Conservation (phyloP, 306 rosid genomes). For the Bauhinia variegata region DNA sequence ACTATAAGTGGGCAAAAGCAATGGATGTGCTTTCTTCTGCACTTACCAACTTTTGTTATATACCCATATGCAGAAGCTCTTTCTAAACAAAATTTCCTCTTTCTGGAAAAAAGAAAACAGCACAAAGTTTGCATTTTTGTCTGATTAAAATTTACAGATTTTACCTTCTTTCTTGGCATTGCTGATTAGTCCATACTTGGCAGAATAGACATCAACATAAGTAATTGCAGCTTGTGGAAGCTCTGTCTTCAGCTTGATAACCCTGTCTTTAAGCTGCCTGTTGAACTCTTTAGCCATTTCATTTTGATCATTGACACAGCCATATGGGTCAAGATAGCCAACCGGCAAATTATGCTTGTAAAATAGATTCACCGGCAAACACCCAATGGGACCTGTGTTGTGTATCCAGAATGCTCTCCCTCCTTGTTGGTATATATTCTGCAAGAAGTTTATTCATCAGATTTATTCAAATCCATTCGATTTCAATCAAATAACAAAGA, state of each 20-base stretch:
- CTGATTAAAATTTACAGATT: not conserved
- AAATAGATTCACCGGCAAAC: constrained; percentile 73
- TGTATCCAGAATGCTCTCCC: constrained; percentile 93
- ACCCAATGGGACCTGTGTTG: constrained; percentile 92
- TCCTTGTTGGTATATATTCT: constrained; percentile 70
- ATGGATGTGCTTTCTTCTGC: not conserved
- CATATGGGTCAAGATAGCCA: constrained; percentile 60
- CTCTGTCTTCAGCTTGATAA: constrained; percentile 71
- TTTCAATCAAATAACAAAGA: not conserved
- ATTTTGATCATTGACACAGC: constrained; percentile 77
- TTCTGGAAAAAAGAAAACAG: no score
- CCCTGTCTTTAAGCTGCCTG: constrained; percentile 63
- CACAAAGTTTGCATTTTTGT: not conserved
- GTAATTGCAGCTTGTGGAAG: constrained; percentile 85
- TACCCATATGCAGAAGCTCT: not conserved
- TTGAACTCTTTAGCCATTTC: constrained; percentile 75
- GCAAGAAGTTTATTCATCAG: constrained; percentile 14
- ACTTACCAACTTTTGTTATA: not conserved
- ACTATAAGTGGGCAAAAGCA: no score
- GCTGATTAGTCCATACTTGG: constrained; percentile 78
- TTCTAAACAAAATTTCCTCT: not conserved
- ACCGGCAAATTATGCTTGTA: constrained; percentile 64
- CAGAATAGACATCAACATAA: constrained; percentile 77
- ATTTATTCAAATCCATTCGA: not conserved
- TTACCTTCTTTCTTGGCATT: constrained; percentile 74